Base-by-base conservation (phyloP, 1,139 yeast species). In the Tardiomyces blankii region DNA sequence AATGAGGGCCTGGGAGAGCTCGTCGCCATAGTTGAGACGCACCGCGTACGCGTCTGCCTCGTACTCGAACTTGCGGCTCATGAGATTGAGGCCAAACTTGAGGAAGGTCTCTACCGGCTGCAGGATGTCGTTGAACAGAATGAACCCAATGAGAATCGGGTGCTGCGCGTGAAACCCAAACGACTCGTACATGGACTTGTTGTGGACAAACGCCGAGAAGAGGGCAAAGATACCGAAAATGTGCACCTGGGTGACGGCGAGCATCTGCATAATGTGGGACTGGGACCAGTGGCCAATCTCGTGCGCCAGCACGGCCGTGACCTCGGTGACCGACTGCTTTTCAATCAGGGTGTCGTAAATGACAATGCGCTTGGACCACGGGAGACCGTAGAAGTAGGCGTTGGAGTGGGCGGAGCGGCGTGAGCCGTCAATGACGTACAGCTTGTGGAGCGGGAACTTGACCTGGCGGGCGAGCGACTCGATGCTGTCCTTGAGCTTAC, bases 281-380 rank as follows among this genome's bases (percentile, higher is more conserved):
- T 83, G 73, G 56, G 83, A 82, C 98, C 98, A 91, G 65, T 91
- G 98, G 43, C 98, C 98, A 55, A 91, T 83, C 69, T 91, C 98
- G 62, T 91, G 98, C 19, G 95, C 97, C 57, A 91, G 73, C 1
- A 91, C 95, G 40, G 98, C 96, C 46, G 89, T 87, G 30, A 89
- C 85, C 65, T 91, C 95, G 43, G 75, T 76, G 32, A 78, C 75
- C 32, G 88, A 69, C 30, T 89, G 80, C 48, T 85, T 83, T 50
- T 84, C 80, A 54, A 91, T 81, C 66, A 91, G 75, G 8, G 97
- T 91, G 59, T 91, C 98, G 62, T 73, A 91, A 46, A 91, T 74
- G 43, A 91, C 97, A 66, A 91, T 91, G 64, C 89, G 91, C 67
- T 91, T 91, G 48, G 88, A 81, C 93, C 96, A 89, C 41, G 98